phyloP scores from a whole-genome alignment of 257 asterid genomes.

The Paraleonurus japonicus region DNA sequence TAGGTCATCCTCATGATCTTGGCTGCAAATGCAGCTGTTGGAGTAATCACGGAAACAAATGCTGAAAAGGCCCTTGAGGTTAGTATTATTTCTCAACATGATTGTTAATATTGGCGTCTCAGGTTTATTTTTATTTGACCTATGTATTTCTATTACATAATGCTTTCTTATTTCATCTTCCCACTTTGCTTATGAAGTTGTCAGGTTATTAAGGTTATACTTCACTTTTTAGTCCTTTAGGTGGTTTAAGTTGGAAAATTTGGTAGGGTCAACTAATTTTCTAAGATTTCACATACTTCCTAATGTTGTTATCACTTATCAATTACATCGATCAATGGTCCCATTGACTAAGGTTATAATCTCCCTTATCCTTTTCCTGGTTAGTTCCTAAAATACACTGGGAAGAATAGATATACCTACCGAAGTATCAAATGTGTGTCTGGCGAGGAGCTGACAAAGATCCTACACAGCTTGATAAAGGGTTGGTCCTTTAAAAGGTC shows the following conservation, averaged over 20 bases:
- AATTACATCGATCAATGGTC: not conserved
- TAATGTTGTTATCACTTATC: not conserved
- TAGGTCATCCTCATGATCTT: constrained; percentile 96
- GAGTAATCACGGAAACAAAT: constrained; percentile 97
- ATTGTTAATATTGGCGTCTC: constrained; percentile 17
- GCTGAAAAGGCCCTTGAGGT: constrained; percentile 99
- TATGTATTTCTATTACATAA: not conserved
- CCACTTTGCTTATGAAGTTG: constrained; percentile 9
- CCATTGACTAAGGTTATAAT: not conserved
- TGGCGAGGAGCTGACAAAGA: not conserved
- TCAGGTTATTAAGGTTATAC: not conserved
- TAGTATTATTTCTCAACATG: constrained; percentile 29
- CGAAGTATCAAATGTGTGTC: not conserved
- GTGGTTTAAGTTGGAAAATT: not conserved
- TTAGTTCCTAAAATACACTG: not conserved
- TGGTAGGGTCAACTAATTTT: not conserved
- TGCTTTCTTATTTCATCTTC: constrained; percentile 1
- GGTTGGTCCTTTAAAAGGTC: not conserved
- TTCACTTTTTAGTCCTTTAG: constrained; percentile 2
- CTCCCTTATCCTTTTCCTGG: not conserved
- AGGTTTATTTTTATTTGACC: not conserved
- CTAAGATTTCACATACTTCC: not conserved
- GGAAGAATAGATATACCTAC: not conserved
- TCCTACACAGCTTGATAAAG: not conserved
- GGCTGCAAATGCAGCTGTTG: constrained; percentile 99